Conservation (phyloP, 2,329 filamentous ascomycete genomes). For the Fusarium caatingaense region DNA sequence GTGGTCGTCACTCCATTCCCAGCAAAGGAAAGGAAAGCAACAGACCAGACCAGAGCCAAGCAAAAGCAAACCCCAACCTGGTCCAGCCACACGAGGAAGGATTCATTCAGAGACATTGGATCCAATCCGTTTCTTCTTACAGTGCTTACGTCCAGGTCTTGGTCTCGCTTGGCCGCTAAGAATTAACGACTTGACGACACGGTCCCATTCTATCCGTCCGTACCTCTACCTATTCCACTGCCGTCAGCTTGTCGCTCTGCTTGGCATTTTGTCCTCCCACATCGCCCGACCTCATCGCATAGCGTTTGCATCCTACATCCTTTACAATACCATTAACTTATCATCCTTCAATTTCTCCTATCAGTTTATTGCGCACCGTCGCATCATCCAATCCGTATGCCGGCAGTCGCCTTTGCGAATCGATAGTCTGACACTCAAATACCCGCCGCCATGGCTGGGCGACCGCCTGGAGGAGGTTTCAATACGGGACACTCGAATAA, state of each 20-base stretch:
- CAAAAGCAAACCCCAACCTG: background rate
- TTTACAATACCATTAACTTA: background rate
- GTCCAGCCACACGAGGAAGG: constrained; percentile 24
- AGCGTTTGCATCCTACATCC: constrained; percentile 8
- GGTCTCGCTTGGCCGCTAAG: constrained; percentile 12
- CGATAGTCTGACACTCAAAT: constrained; percentile 50
- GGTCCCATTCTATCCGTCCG: constrained; percentile 9
- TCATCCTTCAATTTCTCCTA: background rate
- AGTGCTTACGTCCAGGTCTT: constrained; percentile 24
- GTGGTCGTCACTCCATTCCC: constrained; percentile 25
- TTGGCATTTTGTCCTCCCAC: constrained; percentile 33
- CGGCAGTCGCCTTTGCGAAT: constrained; percentile 44
- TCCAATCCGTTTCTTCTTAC: constrained; percentile 21
- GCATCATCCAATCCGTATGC: constrained; percentile 49
- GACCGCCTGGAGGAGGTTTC: constrained; percentile 60
- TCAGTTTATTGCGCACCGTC: constrained; percentile 12
- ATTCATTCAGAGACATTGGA: constrained; percentile 7
- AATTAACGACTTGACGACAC: constrained; percentile 32
- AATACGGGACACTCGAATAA: constrained; percentile 61
- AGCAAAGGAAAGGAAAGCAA: background rate
- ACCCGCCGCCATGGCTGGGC: constrained; percentile 70
- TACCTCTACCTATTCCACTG: constrained; percentile 5
- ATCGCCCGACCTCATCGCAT: constrained; percentile 28
- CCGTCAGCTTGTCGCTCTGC: constrained; percentile 35
- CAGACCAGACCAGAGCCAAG: background rate